Evolutionary conservation across 2,329 filamentous ascomycete species (phyloP).

Genomic region (Trichoderma sp.): DNA sequence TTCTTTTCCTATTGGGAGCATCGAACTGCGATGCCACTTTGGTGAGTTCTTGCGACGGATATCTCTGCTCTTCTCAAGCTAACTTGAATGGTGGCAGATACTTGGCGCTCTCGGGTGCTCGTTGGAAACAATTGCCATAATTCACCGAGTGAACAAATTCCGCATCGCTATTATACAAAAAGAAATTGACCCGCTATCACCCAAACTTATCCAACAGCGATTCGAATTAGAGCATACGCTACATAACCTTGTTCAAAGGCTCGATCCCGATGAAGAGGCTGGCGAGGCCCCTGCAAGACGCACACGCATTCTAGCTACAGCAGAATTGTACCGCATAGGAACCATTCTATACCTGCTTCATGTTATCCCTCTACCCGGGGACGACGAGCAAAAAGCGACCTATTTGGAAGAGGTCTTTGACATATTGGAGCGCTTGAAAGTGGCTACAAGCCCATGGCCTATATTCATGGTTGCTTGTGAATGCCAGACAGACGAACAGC

Average conservation of each 20-base stretch:
- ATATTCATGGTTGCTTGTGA: slow-evolving; percentile 51
- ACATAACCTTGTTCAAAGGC: slow-evolving; percentile 18
- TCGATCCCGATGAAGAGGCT: slow-evolving; percentile 20
- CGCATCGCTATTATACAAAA: slow-evolving; percentile 24
- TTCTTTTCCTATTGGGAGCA: slow-evolving; percentile 11
- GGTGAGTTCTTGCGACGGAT: slow-evolving; percentile 2
- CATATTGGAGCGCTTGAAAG: slow-evolving; percentile 39
- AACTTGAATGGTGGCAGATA: slow-evolving; percentile 36
- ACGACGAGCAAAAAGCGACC: slow-evolving; percentile 23
- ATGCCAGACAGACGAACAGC: slow-evolving; percentile 43
- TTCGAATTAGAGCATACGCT: slow-evolving; percentile 22
- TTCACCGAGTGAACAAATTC: slow-evolving; percentile 45
- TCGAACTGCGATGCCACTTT: slow-evolving; percentile 19
- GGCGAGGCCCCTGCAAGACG: slow-evolving; percentile 32
- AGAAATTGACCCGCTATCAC: neutral
- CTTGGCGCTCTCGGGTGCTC: slow-evolving; percentile 51
- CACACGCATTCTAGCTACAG: slow-evolving; percentile 43
- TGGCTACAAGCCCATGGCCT: slow-evolving; percentile 52
- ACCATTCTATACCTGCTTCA: slow-evolving; percentile 48
- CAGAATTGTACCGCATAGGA: slow-evolving; percentile 53
- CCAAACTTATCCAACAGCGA: slow-evolving; percentile 27
- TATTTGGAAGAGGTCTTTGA: slow-evolving; percentile 40
- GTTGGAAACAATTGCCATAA: slow-evolving; percentile 46
- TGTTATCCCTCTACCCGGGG: slow-evolving; percentile 27
- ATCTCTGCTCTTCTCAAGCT: neutral